Base-by-base conservation (phyloP, 768 basidiomycete genomes). In the Macrolepiota fuliginosa region DNA sequence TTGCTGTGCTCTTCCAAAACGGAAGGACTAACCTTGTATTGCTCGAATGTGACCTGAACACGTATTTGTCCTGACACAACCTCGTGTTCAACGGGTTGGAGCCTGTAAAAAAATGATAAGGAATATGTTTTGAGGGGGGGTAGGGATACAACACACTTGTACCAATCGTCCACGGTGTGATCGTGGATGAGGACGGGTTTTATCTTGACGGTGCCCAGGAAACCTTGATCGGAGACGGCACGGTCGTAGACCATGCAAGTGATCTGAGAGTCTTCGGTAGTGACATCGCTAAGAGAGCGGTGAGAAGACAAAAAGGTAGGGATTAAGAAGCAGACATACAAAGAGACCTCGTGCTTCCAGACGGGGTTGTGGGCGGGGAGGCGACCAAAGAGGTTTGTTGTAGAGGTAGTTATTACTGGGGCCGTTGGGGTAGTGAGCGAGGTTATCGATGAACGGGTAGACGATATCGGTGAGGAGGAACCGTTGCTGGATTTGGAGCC, bases 311-410 rank as follows among this genome's bases (percentile, higher is more conserved):
- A 54, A 7, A 15, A 37, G 19, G 19, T 42, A 49, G 36, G 57
- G 53, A 3, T n/a, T 37, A 40, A 45, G 61, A 63, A 27, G 55
- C 62, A 62, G 40, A 42, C 96, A 76, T 75, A 98, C 96, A 99
- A 99, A 47, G 92, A 89, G 36, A 98, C 97, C 73, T 98, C 91
- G 73, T 98, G 96, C 77, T 99, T 99, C 97, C 97, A 99, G 22
- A 96, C 89, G 11, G 97, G 96, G 78, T 94, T 98, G 70, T 92
- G 83, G 60, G 92, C 82, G 19, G 87, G 88, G 39, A 85, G 73
- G 54, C 86, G 81, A 62, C 84, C 83, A 67, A 92, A 89, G 56
- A 90, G 81, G 53, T 79, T 80, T 39, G 67, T 80, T 39, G 67
- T 75, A 54, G 74, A 63, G 24, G 73, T 62, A 27, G 52, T 29